Percentiles rank a stretch among this genome's conserved stretches.
Conservation (phyloP, 371 early-diverging fungal species). For the Circinella umbellata region DNA sequence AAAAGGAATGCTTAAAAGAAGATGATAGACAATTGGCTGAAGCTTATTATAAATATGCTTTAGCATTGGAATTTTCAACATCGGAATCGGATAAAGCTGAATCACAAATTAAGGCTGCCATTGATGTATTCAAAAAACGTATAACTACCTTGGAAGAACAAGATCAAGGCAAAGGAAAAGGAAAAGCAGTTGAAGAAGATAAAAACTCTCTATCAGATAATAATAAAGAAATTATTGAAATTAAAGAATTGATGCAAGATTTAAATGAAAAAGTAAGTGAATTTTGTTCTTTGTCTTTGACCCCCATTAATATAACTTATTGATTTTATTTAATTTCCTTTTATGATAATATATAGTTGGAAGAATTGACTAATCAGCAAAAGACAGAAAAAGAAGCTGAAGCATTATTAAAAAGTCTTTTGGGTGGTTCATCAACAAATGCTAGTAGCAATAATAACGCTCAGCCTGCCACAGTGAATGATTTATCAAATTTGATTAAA, state of each 20-base stretch:
- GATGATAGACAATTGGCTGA: constrained; percentile 87
- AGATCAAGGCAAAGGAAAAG: constrained; percentile 43
- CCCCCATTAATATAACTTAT: too few species aligned
- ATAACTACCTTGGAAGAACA: constrained; percentile 29
- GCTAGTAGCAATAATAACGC: neutral
- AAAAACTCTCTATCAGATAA: neutral
- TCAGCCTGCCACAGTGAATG: constrained; percentile 37
- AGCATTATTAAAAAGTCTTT: constrained; percentile 34
- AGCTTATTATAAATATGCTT: constrained; percentile 76
- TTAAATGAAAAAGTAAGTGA: constrained; percentile 52
- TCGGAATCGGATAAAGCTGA: constrained; percentile 57
- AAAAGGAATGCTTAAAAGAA: constrained; percentile 56
- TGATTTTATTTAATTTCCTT: neutral
- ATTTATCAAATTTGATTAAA: constrained; percentile 47
- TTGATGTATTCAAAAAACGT: constrained; percentile 60
- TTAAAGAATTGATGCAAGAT: constrained; percentile 51
- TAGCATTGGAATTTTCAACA: constrained; percentile 71
- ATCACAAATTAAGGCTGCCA: constrained; percentile 62
- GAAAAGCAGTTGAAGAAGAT: constrained; percentile 16
- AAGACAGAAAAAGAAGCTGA: constrained; percentile 46
- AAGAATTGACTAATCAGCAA: constrained; percentile 42
- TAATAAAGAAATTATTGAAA: constrained; percentile 46
- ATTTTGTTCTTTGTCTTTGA: neutral
- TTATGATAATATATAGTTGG: constrained; percentile 24
- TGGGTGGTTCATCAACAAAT: constrained; percentile 16